Evolutionary conservation across 176 grass and related monocot genomes (phyloP).

Genomic region (Rhipidocladum racemiflorum): DNA sequence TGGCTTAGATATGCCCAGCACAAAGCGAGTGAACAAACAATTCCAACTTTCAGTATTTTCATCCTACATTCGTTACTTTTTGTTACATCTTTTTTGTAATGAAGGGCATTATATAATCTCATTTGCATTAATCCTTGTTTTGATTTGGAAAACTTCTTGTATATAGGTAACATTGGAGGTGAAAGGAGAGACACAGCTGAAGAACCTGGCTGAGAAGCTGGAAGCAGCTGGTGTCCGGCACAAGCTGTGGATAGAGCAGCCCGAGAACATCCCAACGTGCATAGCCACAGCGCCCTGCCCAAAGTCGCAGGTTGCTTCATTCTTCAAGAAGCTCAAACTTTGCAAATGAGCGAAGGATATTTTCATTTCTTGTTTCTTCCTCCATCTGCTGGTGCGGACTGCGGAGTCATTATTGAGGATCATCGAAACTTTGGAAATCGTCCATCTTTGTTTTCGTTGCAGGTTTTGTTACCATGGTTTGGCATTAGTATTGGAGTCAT

Average conservation of each 20-base stretch:
- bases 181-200: constrained; percentile 82
- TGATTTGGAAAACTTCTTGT: not conserved
- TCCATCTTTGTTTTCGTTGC: not conserved
- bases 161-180: constrained; percentile 80
- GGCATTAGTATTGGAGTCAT: not conserved
- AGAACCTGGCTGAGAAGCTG: constrained; percentile 74
- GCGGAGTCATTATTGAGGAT: not conserved
- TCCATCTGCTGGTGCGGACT: not conserved
- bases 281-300: constrained; percentile 72
- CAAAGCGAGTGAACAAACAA: not conserved
- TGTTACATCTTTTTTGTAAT: not conserved
- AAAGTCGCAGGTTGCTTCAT: constrained; percentile 63
- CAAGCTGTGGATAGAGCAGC: constrained; percentile 87
- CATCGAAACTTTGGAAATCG: not conserved
- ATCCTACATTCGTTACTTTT: not conserved
- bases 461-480: not conserved
- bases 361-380: not conserved
- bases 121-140: not conserved
- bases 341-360: constrained; percentile 55
- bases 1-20: not conserved
- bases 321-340: constrained; percentile 95
- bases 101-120: not conserved
- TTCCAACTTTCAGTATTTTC: not conserved
- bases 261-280: constrained; percentile 80
- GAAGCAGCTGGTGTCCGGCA: constrained; percentile 47